Base-by-base conservation (phyloP, 371 early-diverging fungal species). In the Conidiobolus incongruus region DNA sequence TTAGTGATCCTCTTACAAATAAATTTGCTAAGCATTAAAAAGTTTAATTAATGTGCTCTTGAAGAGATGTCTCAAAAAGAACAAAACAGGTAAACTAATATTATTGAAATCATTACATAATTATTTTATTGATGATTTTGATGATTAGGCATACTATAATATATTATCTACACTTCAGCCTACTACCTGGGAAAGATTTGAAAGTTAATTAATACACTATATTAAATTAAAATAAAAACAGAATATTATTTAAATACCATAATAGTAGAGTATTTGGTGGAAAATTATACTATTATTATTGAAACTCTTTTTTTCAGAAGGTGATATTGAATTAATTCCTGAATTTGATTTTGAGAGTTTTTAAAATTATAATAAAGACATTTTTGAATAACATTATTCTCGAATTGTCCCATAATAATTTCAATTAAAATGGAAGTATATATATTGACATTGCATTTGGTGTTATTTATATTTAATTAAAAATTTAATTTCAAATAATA, bases 41-140 rank as follows among this genome's bases (percentile, higher is more conserved):
- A 42, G 75, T 96, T 13, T 75, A 77, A 51, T 71, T 74, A 38
- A 91, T 91, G 90, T 96, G 94, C 54, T 79, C 77, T 52, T 96
- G 97, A 95, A 67, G 68, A 19, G 78, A 96, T 52, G 88, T 96
- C 21, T 92, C 93, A 3, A 77, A 79, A 49, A 58, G 95, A 29
- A 94, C 94, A 0, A 93, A 91, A 60, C 65, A 61, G 53, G 82
- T 72, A 43, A 48, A 41, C 12, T 29, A 3, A 10, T 7, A n/a
- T n/a, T n/a, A n/a, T n/a, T n/a, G n/a, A n/a, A n/a, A n/a, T n/a
- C n/a, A n/a, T n/a, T n/a, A n/a, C n/a, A n/a, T n/a, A n/a, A n/a
- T 17, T 40, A 31, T 28, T 30, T 24, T 28, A 17, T 26, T 28
- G 10, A 16, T 47, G 10, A 28, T 46, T 29, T 46, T 7, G 38